Percentiles rank a stretch among this genome's conserved stretches.
These are phyloP conservation scores for Kluyveromyces starmeri DNA, from an alignment of 805 yeast genomes.

Conservation along the genomic window DNA sequence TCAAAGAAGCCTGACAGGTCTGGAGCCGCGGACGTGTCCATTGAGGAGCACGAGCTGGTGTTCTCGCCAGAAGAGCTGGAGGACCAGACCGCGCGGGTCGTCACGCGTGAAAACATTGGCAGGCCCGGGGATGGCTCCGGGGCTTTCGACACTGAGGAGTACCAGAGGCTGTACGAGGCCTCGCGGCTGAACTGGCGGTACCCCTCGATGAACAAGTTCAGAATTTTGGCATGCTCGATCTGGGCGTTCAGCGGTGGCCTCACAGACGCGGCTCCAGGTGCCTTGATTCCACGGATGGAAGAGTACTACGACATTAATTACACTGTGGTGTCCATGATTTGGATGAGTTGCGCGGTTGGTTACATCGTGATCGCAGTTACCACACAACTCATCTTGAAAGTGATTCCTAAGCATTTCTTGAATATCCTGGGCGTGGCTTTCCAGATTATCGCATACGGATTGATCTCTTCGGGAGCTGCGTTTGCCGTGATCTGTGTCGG, in stretches of 20 bases:
- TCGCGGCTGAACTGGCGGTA: slow-evolving; percentile 31
- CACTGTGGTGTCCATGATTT: slow-evolving; percentile 46
- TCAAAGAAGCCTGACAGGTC: not conserved
- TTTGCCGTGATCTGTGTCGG: slow-evolving; percentile 42
- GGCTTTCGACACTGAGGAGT: slow-evolving; percentile 4
- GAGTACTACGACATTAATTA: slow-evolving; percentile 38
- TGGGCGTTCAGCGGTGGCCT: slow-evolving; percentile 39
- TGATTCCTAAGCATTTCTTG: slow-evolving; percentile 35
- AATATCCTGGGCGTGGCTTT: slow-evolving; percentile 32
- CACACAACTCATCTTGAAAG: slow-evolving; percentile 36
- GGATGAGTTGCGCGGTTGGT: slow-evolving; percentile 53
- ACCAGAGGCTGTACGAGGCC: slow-evolving; percentile 13
- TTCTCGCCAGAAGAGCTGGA: slow-evolving; percentile 8
- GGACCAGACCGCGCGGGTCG: slow-evolving; percentile 1
- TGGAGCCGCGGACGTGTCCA: not conserved
- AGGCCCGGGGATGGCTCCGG: not conserved
- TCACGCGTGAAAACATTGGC: not conserved
- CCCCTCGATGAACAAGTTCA: slow-evolving; percentile 37
- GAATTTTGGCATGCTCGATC: slow-evolving; percentile 33
- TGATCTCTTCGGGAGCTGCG: slow-evolving; percentile 40
- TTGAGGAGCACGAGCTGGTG: not conserved
- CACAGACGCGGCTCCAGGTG: slow-evolving; percentile 53
- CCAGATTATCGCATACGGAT: slow-evolving; percentile 34
- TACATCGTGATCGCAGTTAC: slow-evolving; percentile 41
- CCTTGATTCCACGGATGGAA: slow-evolving; percentile 48